phyloP scores from a whole-genome alignment of 2,329 filamentous ascomycete species.

The Aspergillaceae sp. region DNA sequence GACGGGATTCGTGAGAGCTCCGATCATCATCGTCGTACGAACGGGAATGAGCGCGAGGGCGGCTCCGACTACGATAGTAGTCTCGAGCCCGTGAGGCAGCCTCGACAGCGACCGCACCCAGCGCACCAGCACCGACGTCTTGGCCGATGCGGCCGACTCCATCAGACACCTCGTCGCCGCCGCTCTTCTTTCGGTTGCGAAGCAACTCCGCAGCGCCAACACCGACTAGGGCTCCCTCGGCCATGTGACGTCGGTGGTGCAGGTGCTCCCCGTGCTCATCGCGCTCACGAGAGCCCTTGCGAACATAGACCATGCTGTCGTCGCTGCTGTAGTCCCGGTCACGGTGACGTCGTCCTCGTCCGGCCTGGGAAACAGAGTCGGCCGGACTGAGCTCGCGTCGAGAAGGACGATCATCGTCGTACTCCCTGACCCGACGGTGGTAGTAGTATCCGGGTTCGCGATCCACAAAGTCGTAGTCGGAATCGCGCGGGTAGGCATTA shows the following conservation, averaged over 20 bases:
- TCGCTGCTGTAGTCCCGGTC: slow-evolving; percentile 48
- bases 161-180: slow-evolving; percentile 47
- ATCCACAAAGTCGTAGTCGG: slow-evolving; percentile 51
- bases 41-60: slow-evolving; percentile 31
- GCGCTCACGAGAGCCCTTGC: slow-evolving; percentile 38
- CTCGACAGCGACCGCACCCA: slow-evolving; percentile 55
- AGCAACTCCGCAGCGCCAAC: slow-evolving; percentile 53
- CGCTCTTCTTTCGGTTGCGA: slow-evolving; percentile 48
- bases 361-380: slow-evolving; percentile 45
- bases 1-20: slow-evolving; percentile 17
- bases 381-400: slow-evolving; percentile 42
- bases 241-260: slow-evolving; percentile 49
- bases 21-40: slow-evolving; percentile 27
- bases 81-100: slow-evolving; percentile 45
- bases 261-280: slow-evolving; percentile 35
- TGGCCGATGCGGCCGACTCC: slow-evolving; percentile 41
- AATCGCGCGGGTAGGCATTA: slow-evolving; percentile 43
- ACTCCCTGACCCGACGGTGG: slow-evolving; percentile 48
- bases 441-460: slow-evolving; percentile 57
- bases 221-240: slow-evolving; percentile 54
- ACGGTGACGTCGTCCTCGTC: slow-evolving; percentile 27
- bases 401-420: slow-evolving; percentile 42
- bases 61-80: slow-evolving; percentile 41
- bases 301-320: slow-evolving; percentile 54
- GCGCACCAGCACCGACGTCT: slow-evolving; percentile 51